Conservation (phyloP, 129 eudicot species). For the Erigeron canadensis region DNA sequence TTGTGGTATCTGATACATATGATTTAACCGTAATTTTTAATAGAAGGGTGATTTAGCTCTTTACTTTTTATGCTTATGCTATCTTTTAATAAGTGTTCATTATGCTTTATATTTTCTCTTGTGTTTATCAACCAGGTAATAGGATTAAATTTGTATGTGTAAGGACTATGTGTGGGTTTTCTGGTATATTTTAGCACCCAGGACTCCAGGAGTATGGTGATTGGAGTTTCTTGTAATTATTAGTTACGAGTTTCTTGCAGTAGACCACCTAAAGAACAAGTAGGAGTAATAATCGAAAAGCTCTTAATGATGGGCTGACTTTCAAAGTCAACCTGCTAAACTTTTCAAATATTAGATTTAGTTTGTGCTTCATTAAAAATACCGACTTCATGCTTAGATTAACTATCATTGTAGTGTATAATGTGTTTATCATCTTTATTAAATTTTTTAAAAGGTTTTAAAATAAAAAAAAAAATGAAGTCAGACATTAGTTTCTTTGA, state of each 20-base stretch:
- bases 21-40: background rate
- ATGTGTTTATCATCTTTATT: background rate
- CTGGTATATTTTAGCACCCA: conserved; percentile 7
- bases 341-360: background rate
- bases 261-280: no score
- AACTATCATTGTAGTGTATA: background rate
- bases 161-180: background rate
- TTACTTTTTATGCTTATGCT: background rate
- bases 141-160: background rate
- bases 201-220: no score
- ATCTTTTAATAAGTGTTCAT: background rate
- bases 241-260: no score
- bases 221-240: no score
- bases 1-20: conserved; percentile 8
- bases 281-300: no score
- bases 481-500: background rate
- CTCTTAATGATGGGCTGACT: conserved; percentile 8
- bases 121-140: conserved; percentile 4
- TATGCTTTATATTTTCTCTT: conserved; percentile 2
- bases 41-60: background rate
- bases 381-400: background rate
- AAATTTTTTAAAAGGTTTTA: background rate
- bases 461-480: background rate
- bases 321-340: conserved; percentile 16
- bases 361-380: background rate